Base-by-base conservation (phyloP, 2,329 filamentous ascomycete genomes). In the Hortaea werneckii region DNA sequence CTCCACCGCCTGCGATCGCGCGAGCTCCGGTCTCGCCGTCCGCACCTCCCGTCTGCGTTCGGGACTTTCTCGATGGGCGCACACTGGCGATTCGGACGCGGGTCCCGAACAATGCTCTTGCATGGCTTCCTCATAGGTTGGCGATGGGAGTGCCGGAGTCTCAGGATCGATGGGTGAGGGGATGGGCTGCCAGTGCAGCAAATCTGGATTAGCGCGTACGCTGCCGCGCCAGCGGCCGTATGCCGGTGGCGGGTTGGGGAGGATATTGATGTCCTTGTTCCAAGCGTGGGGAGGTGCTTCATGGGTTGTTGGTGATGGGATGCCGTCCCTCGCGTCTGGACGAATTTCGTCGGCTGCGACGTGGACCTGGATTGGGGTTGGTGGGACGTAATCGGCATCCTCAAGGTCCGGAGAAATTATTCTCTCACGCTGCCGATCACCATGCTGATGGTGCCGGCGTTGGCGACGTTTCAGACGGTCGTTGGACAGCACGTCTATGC, bases 141-240 rank as follows among this genome's bases (percentile, higher is more conserved):
- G 60, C 2, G 57, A 60, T 1, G 58, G 59, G 42, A 62, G 38
- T 9, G 41, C 51, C 5, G 55, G 52, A 13, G 50, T 54, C n/a
- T 43, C 48, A 27, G 53, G 50, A 28, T 43, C 52, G 2, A 51
- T 48, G 4, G 58, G 58, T 9, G 54, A 56, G 1, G 55, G 53
- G 4, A 49, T 45, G 11, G 51, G 45, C 27, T 55, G 80, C 87
- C 87, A 94, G 61, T 85, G 87, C 27, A 94, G 72, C 10, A 87
- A 72, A 58, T 90, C 79, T 1, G 87, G 87, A 57, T 94, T 84
- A 29, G 88, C 83, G 41, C 85, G 76, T 78, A 92, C 85, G 58
- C 83, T 90, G 63, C 82, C 81, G 43, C 87, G 75, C 85, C 87
- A 94, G 1, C 87, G 69, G 0, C 88, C 88, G 60, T 95, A 95